These are phyloP conservation scores for Penicillium glabrum DNA, from an alignment of 2,329 filamentous ascomycete species.

Conservation along the genomic window DNA sequence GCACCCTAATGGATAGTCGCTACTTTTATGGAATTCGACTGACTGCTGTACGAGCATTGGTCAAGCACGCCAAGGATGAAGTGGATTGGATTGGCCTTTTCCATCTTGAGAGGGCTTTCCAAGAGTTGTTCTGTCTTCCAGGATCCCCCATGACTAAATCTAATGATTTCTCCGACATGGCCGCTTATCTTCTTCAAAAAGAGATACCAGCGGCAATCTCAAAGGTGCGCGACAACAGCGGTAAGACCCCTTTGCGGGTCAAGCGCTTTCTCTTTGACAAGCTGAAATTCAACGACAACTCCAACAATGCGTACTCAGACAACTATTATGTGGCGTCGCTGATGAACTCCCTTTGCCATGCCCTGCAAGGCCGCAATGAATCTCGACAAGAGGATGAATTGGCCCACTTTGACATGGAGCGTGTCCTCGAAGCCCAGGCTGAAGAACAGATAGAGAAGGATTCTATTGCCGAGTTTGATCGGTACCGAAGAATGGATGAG, in stretches of 20 bases:
- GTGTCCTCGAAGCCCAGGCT: conserved; percentile 50
- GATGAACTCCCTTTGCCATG: conserved; percentile 63
- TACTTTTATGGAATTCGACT: conserved; percentile 93
- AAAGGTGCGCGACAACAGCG: conserved; percentile 70
- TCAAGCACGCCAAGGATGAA: conserved; percentile 71
- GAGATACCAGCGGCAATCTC: conserved; percentile 81
- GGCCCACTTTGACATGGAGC: conserved; percentile 47
- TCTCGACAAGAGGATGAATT: conserved; percentile 40
- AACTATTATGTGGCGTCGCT: conserved; percentile 83
- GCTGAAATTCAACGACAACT: conserved; percentile 91
- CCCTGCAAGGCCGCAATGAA: conserved; percentile 49
- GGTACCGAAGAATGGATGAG: conserved; percentile 64
- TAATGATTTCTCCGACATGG: conserved; percentile 89
- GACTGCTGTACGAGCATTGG: conserved; percentile 76
- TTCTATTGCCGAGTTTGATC: conserved; percentile 61
- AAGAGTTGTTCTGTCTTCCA: conserved; percentile 82
- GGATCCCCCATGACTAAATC: conserved; percentile 76
- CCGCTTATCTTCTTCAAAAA: conserved; percentile 79
- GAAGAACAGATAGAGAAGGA: conserved; percentile 58
- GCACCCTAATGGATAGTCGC: conserved; percentile 84
- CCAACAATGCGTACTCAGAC: conserved; percentile 83
- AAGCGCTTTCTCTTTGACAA: conserved; percentile 86
- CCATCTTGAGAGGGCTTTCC: conserved; percentile 83
- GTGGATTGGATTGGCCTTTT: conserved; percentile 75
- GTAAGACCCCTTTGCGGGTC: conserved; percentile 75